Percentiles rank a stretch among this genome's conserved stretches.
Conservation (phyloP, 2,329 filamentous ascomycete genomes). For the Trichoderma pleuroti region DNA sequence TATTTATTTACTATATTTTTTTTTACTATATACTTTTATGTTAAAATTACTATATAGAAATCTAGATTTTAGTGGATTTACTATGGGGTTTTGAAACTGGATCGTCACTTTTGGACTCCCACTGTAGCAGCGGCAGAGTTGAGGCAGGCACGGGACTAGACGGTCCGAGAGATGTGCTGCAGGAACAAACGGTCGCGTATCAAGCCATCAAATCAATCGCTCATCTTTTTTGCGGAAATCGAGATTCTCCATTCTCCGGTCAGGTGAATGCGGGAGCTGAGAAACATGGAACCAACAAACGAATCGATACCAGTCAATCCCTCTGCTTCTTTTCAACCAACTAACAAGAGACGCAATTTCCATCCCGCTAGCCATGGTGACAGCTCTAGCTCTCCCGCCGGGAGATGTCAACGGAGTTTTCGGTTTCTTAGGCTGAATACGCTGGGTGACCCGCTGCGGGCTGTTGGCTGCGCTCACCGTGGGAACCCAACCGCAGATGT, state of each 20-base stretch:
- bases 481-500: neutral
- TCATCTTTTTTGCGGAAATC: neutral
- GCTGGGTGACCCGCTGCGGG: constrained; percentile 5
- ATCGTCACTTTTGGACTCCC: no score
- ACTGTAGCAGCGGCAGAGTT: neutral
- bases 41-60: no score
- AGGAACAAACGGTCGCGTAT: neutral
- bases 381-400: neutral
- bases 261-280: neutral
- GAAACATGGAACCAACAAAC: neutral
- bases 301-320: neutral
- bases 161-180: constrained; percentile 4
- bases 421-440: constrained; percentile 2
- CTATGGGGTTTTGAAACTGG: no score
- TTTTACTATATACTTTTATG: no score
- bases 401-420: constrained; percentile 1
- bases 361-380: neutral
- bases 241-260: neutral
- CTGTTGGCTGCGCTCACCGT: constrained; percentile 8
- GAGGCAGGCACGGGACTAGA: constrained; percentile 9
- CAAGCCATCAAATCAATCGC: neutral
- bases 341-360: constrained; percentile 3
- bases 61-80: no score
- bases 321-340: neutral
- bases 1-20: no score